These are phyloP conservation scores for Ensete ventricosum DNA, from an alignment of 176 grass and related monocot genomes.

Conservation along the genomic window DNA sequence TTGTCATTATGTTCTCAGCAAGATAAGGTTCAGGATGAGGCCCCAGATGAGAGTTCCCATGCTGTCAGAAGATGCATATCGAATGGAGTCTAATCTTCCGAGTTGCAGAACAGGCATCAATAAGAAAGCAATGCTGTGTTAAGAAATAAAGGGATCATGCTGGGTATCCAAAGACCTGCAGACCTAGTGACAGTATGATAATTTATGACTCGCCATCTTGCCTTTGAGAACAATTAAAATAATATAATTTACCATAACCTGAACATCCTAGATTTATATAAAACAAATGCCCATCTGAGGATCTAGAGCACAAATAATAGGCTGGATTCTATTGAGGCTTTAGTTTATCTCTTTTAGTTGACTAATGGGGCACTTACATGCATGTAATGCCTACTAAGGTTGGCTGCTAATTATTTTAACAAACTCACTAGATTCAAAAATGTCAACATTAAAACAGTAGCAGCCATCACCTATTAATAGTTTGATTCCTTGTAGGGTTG, in stretches of 20 bases:
- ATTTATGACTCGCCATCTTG: too few species aligned
- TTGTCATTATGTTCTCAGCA: not conserved
- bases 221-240: too few species aligned
- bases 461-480: not conserved
- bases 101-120: not conserved
- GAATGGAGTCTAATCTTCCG: not conserved
- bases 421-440: not conserved
- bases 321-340: not conserved
- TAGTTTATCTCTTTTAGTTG: not conserved
- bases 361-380: not conserved
- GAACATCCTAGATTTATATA: not conserved
- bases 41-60: not conserved
- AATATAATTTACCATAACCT: too few species aligned
- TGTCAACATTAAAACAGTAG: not conserved
- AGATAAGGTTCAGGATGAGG: not conserved
- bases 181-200: not conserved
- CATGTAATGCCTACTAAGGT: not conserved
- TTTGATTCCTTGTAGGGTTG: not conserved
- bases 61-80: not conserved
- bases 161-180: not conserved
- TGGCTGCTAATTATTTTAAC: not conserved
- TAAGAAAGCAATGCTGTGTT: not conserved
- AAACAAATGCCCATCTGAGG: not conserved
- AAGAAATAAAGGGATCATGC: not conserved
- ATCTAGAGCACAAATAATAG: conserved; percentile 1